Evolutionary conservation across 1,139 yeast species (phyloP), one percentile per base, ranked within the genome.

Genomic region (Protomyces inundatus): DNA sequence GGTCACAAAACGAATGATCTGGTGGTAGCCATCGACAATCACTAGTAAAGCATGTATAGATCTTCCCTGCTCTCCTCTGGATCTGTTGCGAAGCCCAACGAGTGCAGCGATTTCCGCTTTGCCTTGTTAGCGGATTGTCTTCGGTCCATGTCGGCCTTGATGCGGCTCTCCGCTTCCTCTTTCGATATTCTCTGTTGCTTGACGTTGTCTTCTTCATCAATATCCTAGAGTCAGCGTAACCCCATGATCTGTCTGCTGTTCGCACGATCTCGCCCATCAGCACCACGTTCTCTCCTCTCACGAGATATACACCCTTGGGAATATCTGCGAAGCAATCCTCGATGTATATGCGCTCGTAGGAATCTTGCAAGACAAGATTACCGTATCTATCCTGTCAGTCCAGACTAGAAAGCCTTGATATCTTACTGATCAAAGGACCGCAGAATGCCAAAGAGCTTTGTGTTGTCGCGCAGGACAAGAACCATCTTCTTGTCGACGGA

Each of bases 221-320:
- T 87, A 74, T 93, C 97, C 68, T 67, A 16, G 16, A 34, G 40
- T 39, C 6, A 16, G 7, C 4, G 12, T n/a, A 33, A 33, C 52
- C 60, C 7, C 12, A 30, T 33, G 23, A n/a, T 12, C 14, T 5
- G 9, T 7, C 9, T 9, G 16, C 56, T 32, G 10, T 35, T 37
- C 39, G 6, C 53, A 69, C 71, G 48, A 93, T 82, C 74, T 93
- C 98, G 32, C 98, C 98, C 75, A 93, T 77, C 84, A 91, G 84
- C n/a, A 91, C 95, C 14, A 93, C 95, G 72, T 93, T 93, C 75
- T 93, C 99, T 68, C 99, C 98, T 77, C 98, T 87, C 48, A 95
- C 87, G 79, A 95, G 84, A 72, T 86, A 87, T 60, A 90, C 90
- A 1, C 96, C 96, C 64, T 90, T 82, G 66, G 82, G 81, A 34